Percentiles rank a stretch among this genome's conserved stretches.
phyloP scores from a whole-genome alignment of 495 filamentous ascomycete species.

The Cercophora newfieldiana region DNA sequence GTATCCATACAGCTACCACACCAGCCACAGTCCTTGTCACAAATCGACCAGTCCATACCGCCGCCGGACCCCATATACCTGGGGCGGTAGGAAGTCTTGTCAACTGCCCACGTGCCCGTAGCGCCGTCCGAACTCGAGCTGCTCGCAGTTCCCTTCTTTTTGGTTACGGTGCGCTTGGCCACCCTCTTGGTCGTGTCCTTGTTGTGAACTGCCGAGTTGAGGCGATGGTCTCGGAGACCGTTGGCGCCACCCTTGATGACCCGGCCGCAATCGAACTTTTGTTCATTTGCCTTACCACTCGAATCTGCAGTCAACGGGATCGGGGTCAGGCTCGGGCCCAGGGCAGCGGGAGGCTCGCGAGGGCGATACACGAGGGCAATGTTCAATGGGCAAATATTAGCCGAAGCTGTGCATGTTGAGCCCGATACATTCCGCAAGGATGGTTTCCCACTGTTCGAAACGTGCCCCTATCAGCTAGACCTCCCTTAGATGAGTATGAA shows the following conservation, averaged over 20 bases:
- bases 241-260: neutral
- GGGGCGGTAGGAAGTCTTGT: neutral
- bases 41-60: neutral
- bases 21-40: neutral
- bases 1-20: neutral
- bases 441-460: no score
- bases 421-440: no score
- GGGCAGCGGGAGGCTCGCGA: neutral
- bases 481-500: no score
- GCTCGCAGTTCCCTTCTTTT: neutral
- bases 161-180: neutral
- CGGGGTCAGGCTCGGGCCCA: neutral
- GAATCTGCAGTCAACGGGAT: neutral
- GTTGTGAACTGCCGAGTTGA: neutral
- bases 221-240: neutral
- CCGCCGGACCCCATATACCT: no score
- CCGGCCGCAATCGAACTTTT: neutral
- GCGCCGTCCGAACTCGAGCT: neutral
- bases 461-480: no score
- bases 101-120: neutral
- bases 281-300: neutral
- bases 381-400: no score
- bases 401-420: no score
- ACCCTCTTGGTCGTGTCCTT: neutral
- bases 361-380: neutral